Conservation (phyloP, 345 rosid species). For the Aurinia saxatilis region DNA sequence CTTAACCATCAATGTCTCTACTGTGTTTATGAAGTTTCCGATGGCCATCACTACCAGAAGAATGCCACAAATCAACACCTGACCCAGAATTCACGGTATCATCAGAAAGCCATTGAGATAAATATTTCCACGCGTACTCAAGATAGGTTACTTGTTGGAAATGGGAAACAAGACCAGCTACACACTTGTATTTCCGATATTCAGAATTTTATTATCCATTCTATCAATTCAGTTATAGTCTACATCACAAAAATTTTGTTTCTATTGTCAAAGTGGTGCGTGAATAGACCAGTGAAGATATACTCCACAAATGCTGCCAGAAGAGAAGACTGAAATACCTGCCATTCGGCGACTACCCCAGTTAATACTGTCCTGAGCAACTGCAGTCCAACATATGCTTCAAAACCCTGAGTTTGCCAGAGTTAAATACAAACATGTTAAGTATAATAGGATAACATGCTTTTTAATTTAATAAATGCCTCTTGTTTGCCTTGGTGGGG, state of each 20-base stretch:
- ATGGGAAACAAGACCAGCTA: neutral
- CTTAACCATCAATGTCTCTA: slow-evolving; percentile 70
- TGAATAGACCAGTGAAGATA: neutral
- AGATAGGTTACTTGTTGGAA: neutral
- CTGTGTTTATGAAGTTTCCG: slow-evolving; percentile 85
- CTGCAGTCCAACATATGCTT: slow-evolving; percentile 87
- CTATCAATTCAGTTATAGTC: neutral
- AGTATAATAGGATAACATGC: neutral
- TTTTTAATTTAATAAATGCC: neutral
- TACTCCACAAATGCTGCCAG: neutral
- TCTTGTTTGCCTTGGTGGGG: neutral
- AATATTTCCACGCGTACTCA: neutral
- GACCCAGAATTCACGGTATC: slow-evolving; percentile 23
- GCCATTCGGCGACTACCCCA: slow-evolving; percentile 87
- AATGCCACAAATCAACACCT: slow-evolving; percentile 76
- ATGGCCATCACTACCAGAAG: slow-evolving; percentile 86
- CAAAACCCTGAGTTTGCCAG: slow-evolving; percentile 57
- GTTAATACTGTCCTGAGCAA: slow-evolving; percentile 75
- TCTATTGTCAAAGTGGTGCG: neutral
- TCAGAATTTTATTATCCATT: neutral
- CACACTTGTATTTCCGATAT: neutral
- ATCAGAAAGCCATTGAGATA: neutral
- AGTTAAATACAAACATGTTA: neutral
- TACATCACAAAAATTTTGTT: neutral
- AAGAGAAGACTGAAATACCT: slow-evolving; percentile 36